Evolutionary conservation across 805 yeast genomes (phyloP), one percentile per base, ranked within the genome.

Genomic region (Isabelozyma pseudorhagii): DNA sequence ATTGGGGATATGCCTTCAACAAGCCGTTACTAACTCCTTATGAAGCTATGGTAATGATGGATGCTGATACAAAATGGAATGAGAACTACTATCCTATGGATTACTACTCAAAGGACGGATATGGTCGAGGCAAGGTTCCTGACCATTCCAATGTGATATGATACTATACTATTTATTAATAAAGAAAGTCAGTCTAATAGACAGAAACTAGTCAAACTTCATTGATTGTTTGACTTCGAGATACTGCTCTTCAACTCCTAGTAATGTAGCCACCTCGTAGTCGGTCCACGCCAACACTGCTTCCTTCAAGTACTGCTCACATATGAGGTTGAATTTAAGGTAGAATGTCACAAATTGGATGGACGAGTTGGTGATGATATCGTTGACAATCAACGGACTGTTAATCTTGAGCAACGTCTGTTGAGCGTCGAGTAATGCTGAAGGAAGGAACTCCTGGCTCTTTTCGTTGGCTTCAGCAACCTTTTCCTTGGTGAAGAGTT

Each of bases 1-100:
- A 94, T 66, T 94, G 99, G 99, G 99, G 99, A 0, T 94, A 94
- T 66, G 99, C 99, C 0, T 94, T 94, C 62, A 83, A 84, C 51
- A 88, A 87, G 61, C 99, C 99, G 0, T 71, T 94, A 41, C 69
- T 94, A 50, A 93, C 99, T 0, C 99, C 99, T 0, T 94, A 94
- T 64, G 99, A 94, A 63, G 90, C 97, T 0, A 90, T 89, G 89
- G 96, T 92, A 5, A 79, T 91, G 78, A 67, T 94, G 56, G 86
- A 81, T 7, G 78, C 84, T 43, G 97, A 91, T 60, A 71, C 71
- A 38, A 77, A 73, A 67, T 88, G 94, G 81, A 72, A 67, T 43
- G 79, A 79, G 40, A 74, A 74, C 1, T 84, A 77, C 50, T 94
- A 94, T 63, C 97, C 97, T 8, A 94, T 94, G 99, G 98, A 94